Evolutionary conservation across 2,329 filamentous ascomycete genomes (phyloP).

Genomic region (Lecanicillium sp.): DNA sequence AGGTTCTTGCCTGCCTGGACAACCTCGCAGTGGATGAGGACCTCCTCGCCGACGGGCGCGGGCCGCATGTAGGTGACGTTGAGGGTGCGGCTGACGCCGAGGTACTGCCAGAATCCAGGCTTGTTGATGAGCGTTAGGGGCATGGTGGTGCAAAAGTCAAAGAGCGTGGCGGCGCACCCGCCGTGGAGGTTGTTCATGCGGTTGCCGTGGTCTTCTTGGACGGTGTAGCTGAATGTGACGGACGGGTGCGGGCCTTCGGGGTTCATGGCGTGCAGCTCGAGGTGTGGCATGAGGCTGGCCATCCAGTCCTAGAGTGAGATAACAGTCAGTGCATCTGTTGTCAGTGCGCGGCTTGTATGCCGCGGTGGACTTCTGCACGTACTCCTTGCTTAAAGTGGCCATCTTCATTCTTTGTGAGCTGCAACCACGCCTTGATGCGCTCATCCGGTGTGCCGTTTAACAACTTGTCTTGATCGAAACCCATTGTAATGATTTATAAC

Average conservation of each 20-base stretch:
- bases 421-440: constrained; percentile 23
- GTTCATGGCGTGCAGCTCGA: constrained; percentile 31
- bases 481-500: neutral
- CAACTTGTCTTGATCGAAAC: neutral
- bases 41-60: constrained; percentile 40
- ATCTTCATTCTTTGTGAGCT: constrained; percentile 17
- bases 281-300: constrained; percentile 29
- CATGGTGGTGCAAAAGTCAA: constrained; percentile 58
- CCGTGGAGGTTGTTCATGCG: constrained; percentile 49
- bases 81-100: constrained; percentile 59
- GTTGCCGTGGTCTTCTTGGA: constrained; percentile 46
- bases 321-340: too few species aligned
- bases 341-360: too few species aligned
- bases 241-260: constrained; percentile 26
- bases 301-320: constrained; percentile 34
- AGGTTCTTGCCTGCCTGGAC: constrained; percentile 49
- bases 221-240: constrained; percentile 39
- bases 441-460: constrained; percentile 14
- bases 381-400: constrained; percentile 23
- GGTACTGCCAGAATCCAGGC: constrained; percentile 52
- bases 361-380: too few species aligned
- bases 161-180: constrained; percentile 57
- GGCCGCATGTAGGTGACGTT: constrained; percentile 62
- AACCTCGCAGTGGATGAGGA: constrained; percentile 49
- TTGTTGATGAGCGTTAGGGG: constrained; percentile 47